Base-by-base conservation (phyloP, 2,329 filamentous ascomycete species). In the Colletotrichum siamense region DNA sequence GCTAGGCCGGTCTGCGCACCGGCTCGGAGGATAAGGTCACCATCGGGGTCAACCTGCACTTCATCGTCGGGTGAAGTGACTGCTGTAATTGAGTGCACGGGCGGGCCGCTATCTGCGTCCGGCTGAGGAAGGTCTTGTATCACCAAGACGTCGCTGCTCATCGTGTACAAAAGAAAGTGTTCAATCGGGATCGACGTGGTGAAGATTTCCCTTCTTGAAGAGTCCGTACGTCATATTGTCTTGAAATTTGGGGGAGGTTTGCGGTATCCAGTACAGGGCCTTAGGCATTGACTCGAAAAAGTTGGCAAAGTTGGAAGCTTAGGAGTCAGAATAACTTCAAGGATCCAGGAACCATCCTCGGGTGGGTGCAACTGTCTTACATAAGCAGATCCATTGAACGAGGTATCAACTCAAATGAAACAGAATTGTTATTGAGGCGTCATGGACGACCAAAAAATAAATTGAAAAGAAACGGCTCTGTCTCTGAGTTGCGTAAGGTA, bases 251-350 rank as follows among this genome's bases (percentile, higher is more conserved):
- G 12, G 64, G 32, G 10, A 10, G 8, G 7, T 5, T 49, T 9
- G 16, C 16, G 36, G 67, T 10, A 55, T 55, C 10, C 5, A 49
- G 6, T 0, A 12, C 24, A 62, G 32, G 28, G 52, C 63, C 70
- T 67, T 26, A 72, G 62, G 64, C 70, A 69, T 49, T 36, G 16
- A 62, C 28, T 28, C 16, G 36, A 34, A 55, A 73, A 73, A 49
- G 28, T 70, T 70, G 71, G 57, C 59, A 70, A 70, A 57, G 71
- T 73, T 64, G 66, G 66, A 73, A 73, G 26, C 71, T 64, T 30
- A 32, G 12, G 30, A 59, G 28, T 26, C 39, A 64, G 61, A 61
- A 63, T 70, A 63, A 39, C 71, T 64, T 59, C 39, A 26, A 52
- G 22, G 71, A 26, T 73, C 39, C 66, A 57, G 59, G 66, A 66